Base-by-base conservation (phyloP, 2,329 filamentous ascomycete species). In the Mollisiaceae sp. region DNA sequence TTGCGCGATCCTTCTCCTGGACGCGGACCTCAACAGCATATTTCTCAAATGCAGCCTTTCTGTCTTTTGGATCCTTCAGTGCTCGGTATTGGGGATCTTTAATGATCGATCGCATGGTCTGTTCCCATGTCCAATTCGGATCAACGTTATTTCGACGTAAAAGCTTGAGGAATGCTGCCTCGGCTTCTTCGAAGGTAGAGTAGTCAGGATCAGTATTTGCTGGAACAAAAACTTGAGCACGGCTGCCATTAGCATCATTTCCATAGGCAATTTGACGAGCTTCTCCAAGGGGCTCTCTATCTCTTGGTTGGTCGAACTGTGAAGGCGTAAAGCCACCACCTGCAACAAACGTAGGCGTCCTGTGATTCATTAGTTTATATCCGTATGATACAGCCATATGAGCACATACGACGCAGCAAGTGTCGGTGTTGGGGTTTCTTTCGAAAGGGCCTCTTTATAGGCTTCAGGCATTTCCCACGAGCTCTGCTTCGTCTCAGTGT, bases 51-150 rank as follows among this genome's bases (percentile, higher is more conserved):
- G 93, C 92, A 70, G 89, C 85, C 79, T 93, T 95, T 71, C 95
- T 89, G 76, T 97, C 94, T 78, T 90, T 93, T 5, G 95, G 93
- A 74, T 97, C 93, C 75, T 94, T 95, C 71, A 99, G 89, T 22
- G 95, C 92, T 67, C 94, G 91, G 78, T 95, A 98, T 74, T 97
- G 93, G 55, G 93, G 89, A 71, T 99, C 95, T 74, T 91, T 94
- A 71, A 96, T 93, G 20, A 92, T 92, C 22, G 88, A 87, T 60
- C 91, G 90, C 81, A 99, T 89, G 1, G 93, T 88, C 78, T 97
- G 91, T 72, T 95, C 90, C 94, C 94, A 99, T 0, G 88, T 88
- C 91, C 93, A 98, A 74, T 97, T 93, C 4, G 93, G 88, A 76
- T 97, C 92, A 22, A 97, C 92, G 72, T 91, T 91, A 75, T 89